These are phyloP conservation scores for Metschnikowia lochheadii DNA, from an alignment of 805 yeast species.

Conservation along the genomic window DNA sequence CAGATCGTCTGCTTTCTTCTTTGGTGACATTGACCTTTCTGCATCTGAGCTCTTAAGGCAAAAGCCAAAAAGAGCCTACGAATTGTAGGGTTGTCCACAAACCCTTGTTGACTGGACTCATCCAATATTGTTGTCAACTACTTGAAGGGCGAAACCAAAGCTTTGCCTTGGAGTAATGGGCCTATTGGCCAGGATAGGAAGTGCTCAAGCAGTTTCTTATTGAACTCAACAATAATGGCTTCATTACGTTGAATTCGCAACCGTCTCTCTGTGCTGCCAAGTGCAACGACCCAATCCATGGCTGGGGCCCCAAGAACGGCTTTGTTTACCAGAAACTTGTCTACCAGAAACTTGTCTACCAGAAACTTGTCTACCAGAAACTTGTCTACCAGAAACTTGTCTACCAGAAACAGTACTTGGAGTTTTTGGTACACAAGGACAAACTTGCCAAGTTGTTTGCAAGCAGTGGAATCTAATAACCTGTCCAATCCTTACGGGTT, in stretches of 20 bases:
- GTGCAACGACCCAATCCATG: conserved; percentile 67
- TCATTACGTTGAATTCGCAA: conserved; percentile 87
- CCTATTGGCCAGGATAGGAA: conserved; percentile 70
- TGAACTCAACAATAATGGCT: conserved; percentile 60
- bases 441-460: conserved; percentile 33
- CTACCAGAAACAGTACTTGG: conserved; percentile 92
- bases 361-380: no score
- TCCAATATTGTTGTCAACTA: conserved; percentile 63
- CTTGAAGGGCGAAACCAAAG: conserved; percentile 61
- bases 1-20: conserved; percentile 92
- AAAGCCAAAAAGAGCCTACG: conserved; percentile 71
- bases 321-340: conserved; percentile 91
- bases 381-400: no score
- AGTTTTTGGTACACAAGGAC: conserved; percentile 68
- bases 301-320: conserved; percentile 96
- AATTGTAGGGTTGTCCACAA: conserved; percentile 85
- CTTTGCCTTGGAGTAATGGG: conserved; percentile 95
- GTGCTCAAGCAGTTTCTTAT: conserved; percentile 57
- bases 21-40: conserved; percentile 81
- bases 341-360: no score
- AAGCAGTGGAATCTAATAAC: conserved; percentile 45
- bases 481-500: conserved; percentile 31
- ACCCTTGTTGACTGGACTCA: conserved; percentile 54
- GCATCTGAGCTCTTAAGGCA: conserved; percentile 81
- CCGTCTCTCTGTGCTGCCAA: conserved; percentile 81